phyloP scores from a whole-genome alignment of 257 asterid species.

The Plantago elongata region DNA sequence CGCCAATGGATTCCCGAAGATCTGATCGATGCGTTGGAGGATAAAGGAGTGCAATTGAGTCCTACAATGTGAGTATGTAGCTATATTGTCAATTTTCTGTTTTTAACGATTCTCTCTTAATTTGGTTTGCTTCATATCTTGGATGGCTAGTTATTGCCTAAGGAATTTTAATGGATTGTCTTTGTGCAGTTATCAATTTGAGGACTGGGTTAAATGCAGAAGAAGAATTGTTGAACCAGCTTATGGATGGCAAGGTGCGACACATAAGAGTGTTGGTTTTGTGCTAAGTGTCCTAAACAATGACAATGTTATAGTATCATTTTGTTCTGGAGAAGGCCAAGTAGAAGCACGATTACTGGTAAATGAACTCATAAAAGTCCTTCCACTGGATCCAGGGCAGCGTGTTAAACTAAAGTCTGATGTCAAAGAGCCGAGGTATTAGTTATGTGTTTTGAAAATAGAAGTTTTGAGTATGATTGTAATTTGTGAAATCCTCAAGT shows the following conservation, averaged over 20 bases:
- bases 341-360: conserved; percentile 38
- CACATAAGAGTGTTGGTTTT: conserved; percentile 86
- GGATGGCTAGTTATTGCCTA: not conserved
- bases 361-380: conserved; percentile 79
- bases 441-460: no score
- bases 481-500: not conserved
- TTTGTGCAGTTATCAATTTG: conserved; percentile 59
- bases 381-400: conserved; percentile 97
- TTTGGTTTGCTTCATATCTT: no score
- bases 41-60: conserved; percentile 70
- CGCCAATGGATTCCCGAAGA: conserved; percentile 99
- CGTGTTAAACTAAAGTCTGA: conserved; percentile 87
- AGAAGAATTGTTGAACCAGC: conserved; percentile 64
- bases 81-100: not conserved
- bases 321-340: conserved; percentile 65
- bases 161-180: conserved; percentile 8
- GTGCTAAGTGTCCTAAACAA: conserved; percentile 79
- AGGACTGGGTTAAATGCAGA: conserved; percentile 95
- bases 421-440: conserved; percentile 86
- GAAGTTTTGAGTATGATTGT: no score
- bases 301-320: conserved; percentile 75
- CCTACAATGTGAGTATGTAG: conserved; percentile 72
- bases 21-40: conserved; percentile 67
- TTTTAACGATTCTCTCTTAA: not conserved
- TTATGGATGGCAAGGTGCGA: conserved; percentile 94